A percentile compares a stretch with the other conserved stretches of the same genome.
phyloP scores from a whole-genome alignment of 805 yeast genomes.

The Pichia scutulata region DNA sequence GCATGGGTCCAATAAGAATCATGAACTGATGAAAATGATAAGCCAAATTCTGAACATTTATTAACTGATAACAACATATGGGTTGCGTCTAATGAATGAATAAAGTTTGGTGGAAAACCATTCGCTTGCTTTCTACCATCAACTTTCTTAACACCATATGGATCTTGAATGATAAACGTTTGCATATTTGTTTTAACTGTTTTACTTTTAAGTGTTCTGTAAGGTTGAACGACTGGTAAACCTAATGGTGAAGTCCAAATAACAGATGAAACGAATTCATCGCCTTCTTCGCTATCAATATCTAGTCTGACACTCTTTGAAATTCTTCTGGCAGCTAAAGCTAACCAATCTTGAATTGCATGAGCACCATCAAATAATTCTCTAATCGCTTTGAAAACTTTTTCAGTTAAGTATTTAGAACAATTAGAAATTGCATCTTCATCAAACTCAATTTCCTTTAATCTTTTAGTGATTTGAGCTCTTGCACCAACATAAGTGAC shows the following conservation, averaged over 20 bases:
- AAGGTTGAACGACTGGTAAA: conserved; percentile 95
- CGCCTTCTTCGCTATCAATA: conserved; percentile 44
- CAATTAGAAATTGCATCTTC: conserved; percentile 28
- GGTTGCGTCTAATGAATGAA: conserved; percentile 93
- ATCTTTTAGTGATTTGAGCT: conserved; percentile 75
- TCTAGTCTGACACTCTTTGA: conserved; percentile 70
- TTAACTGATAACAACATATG: conserved; percentile 91
- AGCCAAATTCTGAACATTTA: conserved; percentile 54
- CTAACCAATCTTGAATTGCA: conserved; percentile 93
- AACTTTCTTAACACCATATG: conserved; percentile 75
- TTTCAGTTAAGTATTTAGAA: conserved; percentile 61
- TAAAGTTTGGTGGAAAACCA: conserved; percentile 93
- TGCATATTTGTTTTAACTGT: conserved; percentile 79
- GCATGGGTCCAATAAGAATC: conserved; percentile 99
- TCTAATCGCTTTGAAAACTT: conserved; percentile 77
- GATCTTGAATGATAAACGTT: conserved; percentile 80
- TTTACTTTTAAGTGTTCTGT: conserved; percentile 58
- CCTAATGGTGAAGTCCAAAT: conserved; percentile 98
- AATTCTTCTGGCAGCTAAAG: conserved; percentile 73
- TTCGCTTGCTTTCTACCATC: conserved; percentile 84
- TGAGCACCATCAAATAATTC: conserved; percentile 90
- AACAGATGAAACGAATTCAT: conserved; percentile 73
- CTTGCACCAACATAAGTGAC: conserved; percentile 93
- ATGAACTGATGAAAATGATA: conserved; percentile 90
- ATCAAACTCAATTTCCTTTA: conserved; percentile 48